phyloP scores from a whole-genome alignment of 345 rosid species.

The Noccaea caerulescens region DNA sequence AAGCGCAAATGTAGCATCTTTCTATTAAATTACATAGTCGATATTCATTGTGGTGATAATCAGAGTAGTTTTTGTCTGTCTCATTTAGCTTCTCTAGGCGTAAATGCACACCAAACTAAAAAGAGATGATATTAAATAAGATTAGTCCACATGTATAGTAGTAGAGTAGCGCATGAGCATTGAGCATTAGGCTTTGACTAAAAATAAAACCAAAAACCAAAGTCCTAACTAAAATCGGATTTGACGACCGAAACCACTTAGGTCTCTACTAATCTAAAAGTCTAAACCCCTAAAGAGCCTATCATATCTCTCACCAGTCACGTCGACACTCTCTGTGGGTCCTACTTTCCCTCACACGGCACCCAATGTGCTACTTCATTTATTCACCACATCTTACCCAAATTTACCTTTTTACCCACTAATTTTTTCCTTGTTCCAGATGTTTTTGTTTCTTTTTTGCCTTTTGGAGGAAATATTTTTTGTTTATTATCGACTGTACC shows the following conservation, averaged over 20 bases:
- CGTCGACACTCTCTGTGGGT: conserved; percentile 32
- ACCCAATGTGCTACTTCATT: conserved; percentile 30
- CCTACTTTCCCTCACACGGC: conserved; percentile 18
- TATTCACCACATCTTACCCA: conserved; percentile 44
- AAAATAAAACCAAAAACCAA: conserved; percentile 25
- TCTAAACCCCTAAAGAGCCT: conserved; percentile 30
- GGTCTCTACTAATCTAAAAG: conserved; percentile 39
- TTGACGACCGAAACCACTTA: conserved; percentile 39
- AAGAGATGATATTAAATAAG: conserved; percentile 13
- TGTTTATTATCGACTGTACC: not conserved
- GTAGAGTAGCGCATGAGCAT: conserved; percentile 44
- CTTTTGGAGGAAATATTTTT: conserved; percentile 4
- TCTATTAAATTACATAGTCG: no score
- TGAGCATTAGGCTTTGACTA: conserved; percentile 47
- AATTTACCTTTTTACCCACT: conserved; percentile 41
- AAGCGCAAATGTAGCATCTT: no score
- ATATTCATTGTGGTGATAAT: no score
- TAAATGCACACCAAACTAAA: conserved; percentile 35
- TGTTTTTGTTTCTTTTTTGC: conserved; percentile 35
- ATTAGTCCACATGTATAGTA: conserved; percentile 23
- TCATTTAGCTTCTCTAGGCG: conserved; percentile 23
- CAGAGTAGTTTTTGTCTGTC: not conserved
- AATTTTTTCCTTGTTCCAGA: conserved; percentile 33
- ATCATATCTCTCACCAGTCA: conserved; percentile 40
- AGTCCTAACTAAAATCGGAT: conserved; percentile 27